Conservation (phyloP, 331 rosid genomes). For the Acacia concinna region DNA sequence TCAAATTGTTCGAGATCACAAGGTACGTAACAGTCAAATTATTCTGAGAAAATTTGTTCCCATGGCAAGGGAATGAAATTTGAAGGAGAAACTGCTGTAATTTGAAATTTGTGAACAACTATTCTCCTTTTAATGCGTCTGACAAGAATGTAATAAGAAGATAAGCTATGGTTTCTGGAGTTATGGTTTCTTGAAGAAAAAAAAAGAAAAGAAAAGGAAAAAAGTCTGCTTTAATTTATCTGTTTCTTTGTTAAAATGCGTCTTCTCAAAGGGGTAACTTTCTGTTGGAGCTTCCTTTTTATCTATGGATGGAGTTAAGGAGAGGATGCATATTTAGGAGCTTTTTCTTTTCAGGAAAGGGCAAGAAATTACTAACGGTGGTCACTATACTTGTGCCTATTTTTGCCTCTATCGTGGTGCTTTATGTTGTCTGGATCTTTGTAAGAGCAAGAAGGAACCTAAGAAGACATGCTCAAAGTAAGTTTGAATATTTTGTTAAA, state of each 20-base stretch:
- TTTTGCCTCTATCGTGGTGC: not conserved
- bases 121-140: too few species aligned
- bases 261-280: not conserved
- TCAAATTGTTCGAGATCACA: not conserved
- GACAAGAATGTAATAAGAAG: too few species aligned
- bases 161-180: not conserved
- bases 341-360: slow-evolving; percentile 31
- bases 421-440: slow-evolving; percentile 19
- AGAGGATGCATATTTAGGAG: not conserved
- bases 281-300: not conserved
- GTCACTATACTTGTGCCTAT: not conserved
- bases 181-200: too few species aligned
- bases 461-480: slow-evolving; percentile 11
- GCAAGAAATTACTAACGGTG: not conserved
- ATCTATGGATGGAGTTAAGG: not conserved
- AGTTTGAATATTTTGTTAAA: not conserved
- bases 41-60: not conserved
- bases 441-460: slow-evolving; percentile 31
- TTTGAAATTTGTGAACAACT: too few species aligned
- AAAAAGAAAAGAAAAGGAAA: too few species aligned
- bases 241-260: not conserved
- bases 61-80: not conserved
- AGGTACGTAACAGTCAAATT: not conserved
- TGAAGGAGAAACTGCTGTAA: not conserved
- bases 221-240: not conserved